Conservation (phyloP, 768 basidiomycete genomes). For the Hirschioporus abietinus region DNA sequence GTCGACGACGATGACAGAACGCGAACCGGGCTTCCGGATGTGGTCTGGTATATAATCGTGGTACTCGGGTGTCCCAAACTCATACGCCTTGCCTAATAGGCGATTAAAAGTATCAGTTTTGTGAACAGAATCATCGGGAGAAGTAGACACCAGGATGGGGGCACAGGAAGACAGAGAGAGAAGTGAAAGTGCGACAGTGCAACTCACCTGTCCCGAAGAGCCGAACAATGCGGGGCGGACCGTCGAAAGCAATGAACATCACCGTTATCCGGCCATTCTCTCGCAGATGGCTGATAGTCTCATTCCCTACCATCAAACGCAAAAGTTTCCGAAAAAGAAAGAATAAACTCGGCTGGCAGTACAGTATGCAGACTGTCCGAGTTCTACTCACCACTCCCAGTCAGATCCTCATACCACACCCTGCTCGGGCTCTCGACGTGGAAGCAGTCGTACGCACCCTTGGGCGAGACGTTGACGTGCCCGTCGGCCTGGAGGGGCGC, state of each 20-base stretch:
- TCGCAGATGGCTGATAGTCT: constrained; percentile 56
- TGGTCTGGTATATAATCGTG: constrained; percentile 42
- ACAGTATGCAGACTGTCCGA: background rate
- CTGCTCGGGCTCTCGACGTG: constrained; percentile 46
- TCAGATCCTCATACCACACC: constrained; percentile 74
- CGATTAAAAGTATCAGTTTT: background rate
- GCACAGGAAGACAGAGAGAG: background rate
- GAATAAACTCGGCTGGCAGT: too few species aligned
- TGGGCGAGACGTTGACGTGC: constrained; percentile 65
- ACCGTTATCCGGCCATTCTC: constrained; percentile 61
- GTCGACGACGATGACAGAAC: constrained; percentile 55
- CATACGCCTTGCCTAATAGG: constrained; percentile 46
- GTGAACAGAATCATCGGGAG: background rate
- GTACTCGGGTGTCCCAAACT: constrained; percentile 61
- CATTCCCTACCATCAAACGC: constrained; percentile 46
- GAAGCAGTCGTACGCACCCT: constrained; percentile 55
- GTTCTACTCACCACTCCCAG: constrained; percentile 53
- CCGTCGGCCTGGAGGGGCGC: constrained; percentile 53
- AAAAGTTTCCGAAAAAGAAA: too few species aligned
- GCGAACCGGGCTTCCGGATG: constrained; percentile 48
- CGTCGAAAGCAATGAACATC: constrained; percentile 57
- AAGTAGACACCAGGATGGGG: background rate
- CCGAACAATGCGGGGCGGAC: constrained; percentile 51
- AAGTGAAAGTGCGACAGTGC: background rate
- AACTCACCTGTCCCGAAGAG: constrained; percentile 52